Base-by-base conservation (phyloP, 352 stramenopile genomes). In the Globisporangium recalcitrans region DNA sequence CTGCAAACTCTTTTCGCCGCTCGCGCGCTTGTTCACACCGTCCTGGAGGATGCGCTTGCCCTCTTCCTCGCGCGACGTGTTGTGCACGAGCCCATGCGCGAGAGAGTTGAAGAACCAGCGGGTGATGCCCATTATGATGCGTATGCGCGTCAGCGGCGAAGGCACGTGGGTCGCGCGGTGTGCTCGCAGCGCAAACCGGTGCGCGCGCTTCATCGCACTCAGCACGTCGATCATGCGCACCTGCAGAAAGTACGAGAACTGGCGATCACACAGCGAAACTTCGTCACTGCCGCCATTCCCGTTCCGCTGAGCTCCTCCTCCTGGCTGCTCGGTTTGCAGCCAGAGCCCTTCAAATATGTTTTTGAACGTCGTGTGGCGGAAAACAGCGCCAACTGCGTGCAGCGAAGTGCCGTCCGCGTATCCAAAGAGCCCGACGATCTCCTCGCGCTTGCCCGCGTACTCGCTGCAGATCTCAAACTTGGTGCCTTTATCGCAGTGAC, bases 261-360 rank as follows among this genome's bases (percentile, higher is more conserved):
- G 82, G 0, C 82, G 77, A 47, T 93, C 82, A 16, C 75, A 77
- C 10, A 86, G 58, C 22, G 72, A 34, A 8, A 79, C 49, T 29
- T 77, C 75, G 22, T 72, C 58, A 24, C 58, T 29, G 3, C 32
- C 6, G n/a, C 44, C 58, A 24, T 60, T 29, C 1, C 32, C 6
- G n/a, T 36, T 57, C 46, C 46, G 49, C 13, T 53, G 26, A 11
- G 22, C 62, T 21, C 47, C 47, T 49, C 63, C 57, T 51, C 63
- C 60, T 19, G 29, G 1, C 27, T 44, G 44, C 26, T 66, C 48
- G 8, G 26, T 46, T 60, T 85, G 71, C 19, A 90, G 69, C 82
- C 84, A 93, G 44, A 93, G 70, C 0, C 80, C 84, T 71, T 91
- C 84, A 55, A 91, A 93, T 26, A 88, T 80, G 55, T 90, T 93